Base-by-base conservation (phyloP, 371 early-diverging fungal species). In the Apophysomyces variabilis region DNA sequence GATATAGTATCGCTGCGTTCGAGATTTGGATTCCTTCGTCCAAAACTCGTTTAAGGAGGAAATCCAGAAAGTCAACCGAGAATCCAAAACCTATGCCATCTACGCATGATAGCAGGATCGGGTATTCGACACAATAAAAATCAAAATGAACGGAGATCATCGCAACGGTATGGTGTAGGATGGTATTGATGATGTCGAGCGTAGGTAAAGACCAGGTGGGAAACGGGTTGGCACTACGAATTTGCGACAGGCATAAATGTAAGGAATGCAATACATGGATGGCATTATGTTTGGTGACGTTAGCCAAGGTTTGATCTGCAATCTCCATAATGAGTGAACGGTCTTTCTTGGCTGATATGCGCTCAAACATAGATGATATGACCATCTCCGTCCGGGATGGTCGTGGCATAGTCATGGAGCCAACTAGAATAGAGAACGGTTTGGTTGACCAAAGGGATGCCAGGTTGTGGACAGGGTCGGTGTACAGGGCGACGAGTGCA, bases 1-100 rank as follows among this genome's bases (percentile, higher is more conserved):
- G 83, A 56, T 83, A 83, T n/a, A 83, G 69, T 4, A 66, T 60
- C 12, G 74, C 76, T 4, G 80, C 83, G 58, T 80, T 83, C 12
- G 41, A 7, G 18, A 74, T 71, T 9, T 67, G 58, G 32, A 83
- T 75, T 2, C 79, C 76, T 58, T 83, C 74, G 36, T 70, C 66
- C 43, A 83, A 38, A 3, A 82, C 74, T 38, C 76, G 68, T 3
- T 65, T 69, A 35, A 83, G 56, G 4, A 80, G 59, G 54, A 83
- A 83, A 4, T 77, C 80, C 36, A 83, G 62, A 64, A 83, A 83
- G 56, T 83, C 83, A 14, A 77, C 77, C 5, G 83, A 83, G 56
- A 75, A 67, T 4, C 67, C 75, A 35, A 72, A 73, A 0, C 80
- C 80, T 37, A 82, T 79, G 38, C 81, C 81, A 59, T 83, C 83